These are phyloP conservation scores for Populus hybrid DNA, from an alignment of 441 rosid genomes.

Conservation along the genomic window DNA sequence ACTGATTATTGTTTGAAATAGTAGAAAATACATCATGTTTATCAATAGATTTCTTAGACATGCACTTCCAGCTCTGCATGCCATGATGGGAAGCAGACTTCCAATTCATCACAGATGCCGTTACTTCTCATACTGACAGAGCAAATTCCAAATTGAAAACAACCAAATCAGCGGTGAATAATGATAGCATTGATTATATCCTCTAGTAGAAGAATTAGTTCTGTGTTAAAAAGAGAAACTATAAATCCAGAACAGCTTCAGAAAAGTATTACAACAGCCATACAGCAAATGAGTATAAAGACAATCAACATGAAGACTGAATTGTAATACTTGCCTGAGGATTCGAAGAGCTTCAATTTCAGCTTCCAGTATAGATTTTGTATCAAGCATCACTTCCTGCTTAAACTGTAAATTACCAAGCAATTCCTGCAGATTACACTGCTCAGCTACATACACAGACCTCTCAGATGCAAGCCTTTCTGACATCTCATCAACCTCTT, in stretches of 20 bases:
- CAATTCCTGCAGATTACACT: constrained; percentile 37
- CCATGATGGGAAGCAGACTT: neutral
- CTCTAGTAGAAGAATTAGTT: neutral
- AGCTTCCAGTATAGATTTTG: constrained; percentile 68
- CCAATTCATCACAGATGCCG: neutral
- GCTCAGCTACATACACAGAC: constrained; percentile 42
- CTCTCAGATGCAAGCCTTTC: constrained; percentile 62
- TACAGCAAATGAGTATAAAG: neutral
- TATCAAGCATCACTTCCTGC: constrained; percentile 52
- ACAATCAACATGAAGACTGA: neutral
- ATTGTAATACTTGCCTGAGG: constrained; percentile 52
- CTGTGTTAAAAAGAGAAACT: neutral
- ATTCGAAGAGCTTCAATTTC: constrained; percentile 78
- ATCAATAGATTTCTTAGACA: neutral
- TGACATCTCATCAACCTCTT: constrained; percentile 71
- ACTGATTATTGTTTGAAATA: neutral
- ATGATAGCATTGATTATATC: neutral
- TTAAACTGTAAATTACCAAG: constrained; percentile 41
- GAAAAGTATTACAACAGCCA: neutral
- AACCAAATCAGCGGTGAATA: neutral
- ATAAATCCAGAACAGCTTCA: neutral
- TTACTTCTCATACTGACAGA: neutral
- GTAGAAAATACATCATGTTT: neutral
- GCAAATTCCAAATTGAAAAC: neutral
- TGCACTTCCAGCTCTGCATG: neutral